phyloP scores from a whole-genome alignment of 805 yeast species.

The Pichia insulana region DNA sequence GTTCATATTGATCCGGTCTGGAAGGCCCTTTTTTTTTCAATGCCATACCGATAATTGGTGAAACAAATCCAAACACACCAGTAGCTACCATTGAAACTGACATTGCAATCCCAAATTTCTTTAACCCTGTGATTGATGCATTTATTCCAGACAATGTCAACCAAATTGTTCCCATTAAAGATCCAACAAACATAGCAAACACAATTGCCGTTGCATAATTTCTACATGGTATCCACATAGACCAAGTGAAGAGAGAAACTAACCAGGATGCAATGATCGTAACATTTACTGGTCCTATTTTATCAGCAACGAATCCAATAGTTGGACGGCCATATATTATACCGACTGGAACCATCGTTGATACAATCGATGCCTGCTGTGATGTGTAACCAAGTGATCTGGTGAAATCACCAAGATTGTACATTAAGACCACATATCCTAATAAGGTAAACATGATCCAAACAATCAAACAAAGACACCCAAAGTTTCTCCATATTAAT shows the following conservation, averaged over 20 bases:
- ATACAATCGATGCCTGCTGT: conserved; percentile 46
- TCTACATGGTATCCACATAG: conserved; percentile 54
- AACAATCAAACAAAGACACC: conserved; percentile 25
- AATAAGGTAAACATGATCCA: conserved; percentile 43
- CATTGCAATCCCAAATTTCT: conserved; percentile 44
- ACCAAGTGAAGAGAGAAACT: conserved; percentile 34
- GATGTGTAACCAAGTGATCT: conserved; percentile 49
- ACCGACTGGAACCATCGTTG: conserved; percentile 56
- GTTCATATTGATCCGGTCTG: conserved; percentile 39
- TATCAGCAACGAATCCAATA: conserved; percentile 43
- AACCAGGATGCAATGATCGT: conserved; percentile 30
- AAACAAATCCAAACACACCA: conserved; percentile 42
- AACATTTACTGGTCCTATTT: conserved; percentile 42
- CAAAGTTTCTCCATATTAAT: conserved; percentile 31
- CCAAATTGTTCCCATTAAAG: conserved; percentile 54
- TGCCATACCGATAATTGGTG: conserved; percentile 54
- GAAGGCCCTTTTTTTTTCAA: conserved; percentile 31
- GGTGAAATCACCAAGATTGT: conserved; percentile 52
- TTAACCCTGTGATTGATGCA: conserved; percentile 46
- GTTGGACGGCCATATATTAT: conserved; percentile 47
- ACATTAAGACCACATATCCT: conserved; percentile 53
- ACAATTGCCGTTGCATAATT: conserved; percentile 47
- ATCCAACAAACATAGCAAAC: conserved; percentile 47
- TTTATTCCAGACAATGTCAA: conserved; percentile 43
- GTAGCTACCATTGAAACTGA: conserved; percentile 38